Percentiles rank a stretch among this genome's conserved stretches.
These are phyloP conservation scores for Tricholoma furcatifolium DNA, from an alignment of 768 basidiomycete species.

Conservation along the genomic window DNA sequence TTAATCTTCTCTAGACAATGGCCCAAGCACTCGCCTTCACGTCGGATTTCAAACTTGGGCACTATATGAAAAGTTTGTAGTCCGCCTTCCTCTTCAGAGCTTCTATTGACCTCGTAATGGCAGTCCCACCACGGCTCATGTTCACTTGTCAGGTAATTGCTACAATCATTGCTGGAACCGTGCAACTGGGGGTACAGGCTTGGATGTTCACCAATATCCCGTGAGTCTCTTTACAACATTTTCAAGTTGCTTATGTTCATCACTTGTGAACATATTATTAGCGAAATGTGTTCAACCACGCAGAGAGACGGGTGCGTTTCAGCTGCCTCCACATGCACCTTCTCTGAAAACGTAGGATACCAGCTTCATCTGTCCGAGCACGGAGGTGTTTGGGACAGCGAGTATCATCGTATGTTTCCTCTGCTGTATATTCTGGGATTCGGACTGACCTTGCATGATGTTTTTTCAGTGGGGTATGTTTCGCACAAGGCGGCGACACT, in stretches of 20 bases:
- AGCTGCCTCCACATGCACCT: constrained; percentile 2
- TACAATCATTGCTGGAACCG: constrained; percentile 56
- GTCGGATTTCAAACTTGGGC: constrained; percentile 77
- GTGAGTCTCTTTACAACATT: constrained; percentile 17
- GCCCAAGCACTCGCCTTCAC: constrained; percentile 63
- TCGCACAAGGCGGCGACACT: too few species aligned
- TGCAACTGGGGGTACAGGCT: constrained; percentile 63
- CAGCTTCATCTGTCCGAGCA: constrained; percentile 51
- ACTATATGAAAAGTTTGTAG: constrained; percentile 54
- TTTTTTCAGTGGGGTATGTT: constrained; percentile 21
- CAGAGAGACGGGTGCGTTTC: constrained; percentile 41
- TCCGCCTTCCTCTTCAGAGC: not conserved
- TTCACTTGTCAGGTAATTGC: constrained; percentile 41
- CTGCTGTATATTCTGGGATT: too few species aligned
- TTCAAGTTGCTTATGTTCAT: not conserved
- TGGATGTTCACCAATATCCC: constrained; percentile 62
- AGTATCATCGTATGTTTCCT: constrained; percentile 52
- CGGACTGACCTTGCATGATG: constrained; percentile 11
- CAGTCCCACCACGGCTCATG: constrained; percentile 58
- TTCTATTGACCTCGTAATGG: constrained; percentile 21
- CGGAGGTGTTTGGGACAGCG: constrained; percentile 53
- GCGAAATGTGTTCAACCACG: constrained; percentile 43
- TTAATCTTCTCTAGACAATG: constrained; percentile 38
- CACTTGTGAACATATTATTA: constrained; percentile 10
- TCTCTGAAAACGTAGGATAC: not conserved